These are phyloP conservation scores for Fusarium gaditjirri DNA, from an alignment of 2,329 filamentous ascomycete species.

Conservation along the genomic window DNA sequence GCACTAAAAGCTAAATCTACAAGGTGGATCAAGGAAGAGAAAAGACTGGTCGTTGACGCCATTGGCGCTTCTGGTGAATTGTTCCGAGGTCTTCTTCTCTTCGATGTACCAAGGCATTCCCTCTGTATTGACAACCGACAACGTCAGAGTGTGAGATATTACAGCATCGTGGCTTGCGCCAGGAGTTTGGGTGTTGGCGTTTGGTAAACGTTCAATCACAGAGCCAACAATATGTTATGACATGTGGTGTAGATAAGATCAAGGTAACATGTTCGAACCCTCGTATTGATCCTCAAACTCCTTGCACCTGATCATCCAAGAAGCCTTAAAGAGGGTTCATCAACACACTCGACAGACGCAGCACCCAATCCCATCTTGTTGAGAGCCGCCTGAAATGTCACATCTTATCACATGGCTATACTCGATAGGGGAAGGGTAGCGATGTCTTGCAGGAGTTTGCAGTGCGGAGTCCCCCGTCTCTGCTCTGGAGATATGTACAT, in stretches of 20 bases:
- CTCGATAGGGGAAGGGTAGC: slow-evolving; percentile 29
- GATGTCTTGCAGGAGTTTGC: slow-evolving; percentile 31
- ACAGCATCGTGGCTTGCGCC: slow-evolving; percentile 16
- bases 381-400: slow-evolving; percentile 32
- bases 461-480: slow-evolving; percentile 23
- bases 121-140: not conserved
- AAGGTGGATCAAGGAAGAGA: slow-evolving; percentile 1
- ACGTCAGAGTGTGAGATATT: slow-evolving; percentile 19
- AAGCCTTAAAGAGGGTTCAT: slow-evolving; percentile 13
- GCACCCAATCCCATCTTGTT: slow-evolving; percentile 26
- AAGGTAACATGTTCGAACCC: not conserved
- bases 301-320: slow-evolving; percentile 14
- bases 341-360: slow-evolving; percentile 12
- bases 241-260: not conserved
- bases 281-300: slow-evolving; percentile 10
- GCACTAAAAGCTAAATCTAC: slow-evolving; percentile 6
- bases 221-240: not conserved
- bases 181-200: not conserved
- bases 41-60: slow-evolving; percentile 23
- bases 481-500: not conserved
- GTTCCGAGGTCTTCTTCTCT: slow-evolving; percentile 16
- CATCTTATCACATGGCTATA: slow-evolving; percentile 38
- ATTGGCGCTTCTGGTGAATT: slow-evolving; percentile 27
- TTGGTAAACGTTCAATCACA: not conserved
- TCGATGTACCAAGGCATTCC: not conserved